Conservation (phyloP, 2,329 filamentous ascomycete genomes). For the Diaporthe citrichinensis region DNA sequence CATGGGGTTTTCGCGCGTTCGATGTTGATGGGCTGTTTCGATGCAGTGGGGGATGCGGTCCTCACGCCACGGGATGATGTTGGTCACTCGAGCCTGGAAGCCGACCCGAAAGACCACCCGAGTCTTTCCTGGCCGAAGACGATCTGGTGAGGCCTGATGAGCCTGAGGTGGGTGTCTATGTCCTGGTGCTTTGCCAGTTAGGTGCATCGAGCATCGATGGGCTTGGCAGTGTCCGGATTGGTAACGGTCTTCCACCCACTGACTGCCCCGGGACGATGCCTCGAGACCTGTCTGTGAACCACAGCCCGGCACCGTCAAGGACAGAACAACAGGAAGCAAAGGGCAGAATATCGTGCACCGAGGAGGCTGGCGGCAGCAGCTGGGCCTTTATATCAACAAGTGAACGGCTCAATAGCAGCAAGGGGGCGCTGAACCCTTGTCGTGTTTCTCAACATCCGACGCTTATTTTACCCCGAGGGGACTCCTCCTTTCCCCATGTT, state of each 20-base stretch:
- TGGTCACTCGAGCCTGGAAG: neutral
- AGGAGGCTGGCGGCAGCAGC: neutral
- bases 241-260: neutral
- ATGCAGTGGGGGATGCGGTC: neutral
- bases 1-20: neutral
- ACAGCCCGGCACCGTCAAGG: neutral
- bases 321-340: neutral
- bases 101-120: neutral
- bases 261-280: neutral
- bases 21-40: constrained; percentile 7
- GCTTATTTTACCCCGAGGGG: constrained; percentile 30
- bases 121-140: neutral
- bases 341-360: neutral
- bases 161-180: constrained; percentile 4
- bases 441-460: constrained; percentile 20
- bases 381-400: constrained; percentile 22
- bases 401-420: constrained; percentile 2
- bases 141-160: neutral
- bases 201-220: constrained; percentile 5
- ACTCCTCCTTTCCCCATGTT: constrained; percentile 35
- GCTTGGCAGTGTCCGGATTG: constrained; percentile 9
- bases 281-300: neutral
- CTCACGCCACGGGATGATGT: neutral
- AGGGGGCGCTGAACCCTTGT: constrained; percentile 17
- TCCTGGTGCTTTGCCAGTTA: constrained; percentile 1